These are phyloP conservation scores for Salix brachista DNA, from an alignment of 345 rosid genomes.

Conservation along the genomic window DNA sequence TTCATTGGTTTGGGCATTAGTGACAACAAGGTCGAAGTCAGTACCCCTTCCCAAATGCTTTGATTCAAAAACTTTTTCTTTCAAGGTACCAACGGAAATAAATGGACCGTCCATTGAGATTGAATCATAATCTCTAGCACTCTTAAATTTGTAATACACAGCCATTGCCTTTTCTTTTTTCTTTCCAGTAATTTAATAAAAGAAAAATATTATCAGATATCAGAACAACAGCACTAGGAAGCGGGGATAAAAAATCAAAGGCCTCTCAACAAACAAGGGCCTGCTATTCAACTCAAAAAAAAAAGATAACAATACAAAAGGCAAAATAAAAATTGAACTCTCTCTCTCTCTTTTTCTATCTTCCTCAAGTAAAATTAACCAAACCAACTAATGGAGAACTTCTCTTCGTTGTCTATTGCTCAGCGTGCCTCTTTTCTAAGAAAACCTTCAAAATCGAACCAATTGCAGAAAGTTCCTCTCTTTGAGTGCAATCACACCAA, in stretches of 20 bases:
- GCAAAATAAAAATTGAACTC: conserved; percentile 13
- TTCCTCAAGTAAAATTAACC: conserved; percentile 19
- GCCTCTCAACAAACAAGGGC: conserved; percentile 19
- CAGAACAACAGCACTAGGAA: background rate
- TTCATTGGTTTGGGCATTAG: conserved; percentile 98
- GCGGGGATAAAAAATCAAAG: conserved; percentile 1
- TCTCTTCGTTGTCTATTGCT: background rate
- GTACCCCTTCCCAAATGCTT: conserved; percentile 99
- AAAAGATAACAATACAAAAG: conserved; percentile 2
- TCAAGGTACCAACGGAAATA: conserved; percentile 92
- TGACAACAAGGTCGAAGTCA: conserved; percentile 93
- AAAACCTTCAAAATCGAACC: background rate
- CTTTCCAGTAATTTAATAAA: background rate
- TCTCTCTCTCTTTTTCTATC: conserved; percentile 5
- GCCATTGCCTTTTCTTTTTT: conserved; percentile 50
- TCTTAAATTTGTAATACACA: conserved; percentile 98
- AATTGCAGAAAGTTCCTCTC: background rate
- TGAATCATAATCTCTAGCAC: conserved; percentile 97
- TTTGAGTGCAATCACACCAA: background rate
- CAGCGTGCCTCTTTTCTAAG: background rate
- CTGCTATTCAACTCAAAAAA: conserved; percentile 22
- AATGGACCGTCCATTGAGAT: conserved; percentile 93
- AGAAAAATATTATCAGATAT: background rate
- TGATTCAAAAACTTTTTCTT: conserved; percentile 98
- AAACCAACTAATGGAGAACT: conserved; percentile 16